phyloP scores from a whole-genome alignment of 441 rosid species.

The Pelargonium cotyledonis region DNA sequence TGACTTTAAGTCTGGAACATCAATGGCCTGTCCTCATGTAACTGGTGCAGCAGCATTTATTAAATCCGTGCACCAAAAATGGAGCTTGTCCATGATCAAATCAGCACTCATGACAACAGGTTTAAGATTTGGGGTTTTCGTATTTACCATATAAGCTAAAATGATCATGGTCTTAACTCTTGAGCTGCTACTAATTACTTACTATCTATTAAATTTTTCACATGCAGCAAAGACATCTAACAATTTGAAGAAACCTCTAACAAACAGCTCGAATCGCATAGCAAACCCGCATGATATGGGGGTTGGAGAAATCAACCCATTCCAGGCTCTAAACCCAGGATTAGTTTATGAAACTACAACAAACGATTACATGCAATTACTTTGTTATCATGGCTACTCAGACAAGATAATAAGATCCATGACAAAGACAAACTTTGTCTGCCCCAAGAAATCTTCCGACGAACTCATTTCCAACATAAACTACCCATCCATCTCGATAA shows the following conservation, averaged over 20 bases:
- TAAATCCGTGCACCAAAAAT: constrained; percentile 42
- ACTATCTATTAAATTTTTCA: background rate
- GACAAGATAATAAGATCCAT: constrained; percentile 38
- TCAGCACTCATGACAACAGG: constrained; percentile 87
- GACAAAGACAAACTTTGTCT: constrained; percentile 38
- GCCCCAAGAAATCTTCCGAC: constrained; percentile 32
- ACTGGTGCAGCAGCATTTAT: constrained; percentile 62
- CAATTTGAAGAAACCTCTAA: constrained; percentile 40
- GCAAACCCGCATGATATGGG: constrained; percentile 63
- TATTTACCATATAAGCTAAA: too few relatives aligned
- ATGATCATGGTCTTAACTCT: too few relatives aligned
- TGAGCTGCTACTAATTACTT: too few relatives aligned
- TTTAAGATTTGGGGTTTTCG: constrained; percentile 8
- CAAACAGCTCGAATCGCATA: constrained; percentile 30
- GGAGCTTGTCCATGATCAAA: constrained; percentile 67
- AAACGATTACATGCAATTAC: constrained; percentile 47
- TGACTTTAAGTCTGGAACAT: constrained; percentile 60
- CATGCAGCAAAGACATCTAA: constrained; percentile 46
- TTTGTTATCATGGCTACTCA: constrained; percentile 51
- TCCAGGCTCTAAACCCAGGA: constrained; percentile 61
- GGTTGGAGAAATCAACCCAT: constrained; percentile 57
- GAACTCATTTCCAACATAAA: constrained; percentile 52
- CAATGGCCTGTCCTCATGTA: constrained; percentile 88
- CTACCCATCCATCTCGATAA: constrained; percentile 71
- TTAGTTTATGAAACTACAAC: constrained; percentile 52